A percentile compares a stretch with the other conserved stretches of the same genome.
Conservation (phyloP, 2,329 filamentous ascomycete species). For the Cytospora piceae region DNA sequence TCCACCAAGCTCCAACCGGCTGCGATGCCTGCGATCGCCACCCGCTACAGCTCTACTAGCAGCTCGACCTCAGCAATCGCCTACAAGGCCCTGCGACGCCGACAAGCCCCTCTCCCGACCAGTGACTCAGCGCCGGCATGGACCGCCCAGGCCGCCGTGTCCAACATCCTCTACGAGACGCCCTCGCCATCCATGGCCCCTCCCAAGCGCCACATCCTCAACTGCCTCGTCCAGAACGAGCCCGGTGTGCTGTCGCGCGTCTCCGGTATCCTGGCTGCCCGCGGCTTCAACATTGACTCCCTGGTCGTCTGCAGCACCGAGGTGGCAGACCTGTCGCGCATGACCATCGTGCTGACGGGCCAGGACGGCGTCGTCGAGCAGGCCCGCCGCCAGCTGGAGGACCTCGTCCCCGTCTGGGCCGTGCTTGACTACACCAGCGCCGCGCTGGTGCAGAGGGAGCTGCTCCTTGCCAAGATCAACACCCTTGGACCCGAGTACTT, state of each 20-base stretch:
- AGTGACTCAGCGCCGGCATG: slow-evolving; percentile 75
- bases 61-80: slow-evolving; percentile 91
- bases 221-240: slow-evolving; percentile 98
- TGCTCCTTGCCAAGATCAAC: slow-evolving; percentile 94
- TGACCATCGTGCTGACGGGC: slow-evolving; percentile 97
- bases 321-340: slow-evolving; percentile 93
- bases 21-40: slow-evolving; percentile 37
- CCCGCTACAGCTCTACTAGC: slow-evolving; percentile 52
- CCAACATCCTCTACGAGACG: slow-evolving; percentile 98
- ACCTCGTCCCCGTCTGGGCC: slow-evolving; percentile 96
- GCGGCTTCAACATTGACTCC: slow-evolving; percentile 99
- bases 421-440: slow-evolving; percentile 94
- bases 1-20: slow-evolving; percentile 33
- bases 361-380: slow-evolving; percentile 98
- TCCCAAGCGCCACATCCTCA: slow-evolving; percentile 93
- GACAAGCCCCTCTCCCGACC: slow-evolving; percentile 82
- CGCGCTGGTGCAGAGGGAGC: slow-evolving; percentile 91
- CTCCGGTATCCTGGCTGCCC: slow-evolving; percentile 91
- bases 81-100: slow-evolving; percentile 95
- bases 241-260: slow-evolving; percentile 95
- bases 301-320: slow-evolving; percentile 98
- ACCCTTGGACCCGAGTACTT: slow-evolving; percentile 98
- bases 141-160: slow-evolving; percentile 93
- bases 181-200: slow-evolving; percentile 81
- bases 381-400: slow-evolving; percentile 91